Evolutionary conservation across 1,284 basidiomycete genomes (phyloP), one percentile per base, ranked within the genome.

Genomic region (Trametes polyzona): DNA sequence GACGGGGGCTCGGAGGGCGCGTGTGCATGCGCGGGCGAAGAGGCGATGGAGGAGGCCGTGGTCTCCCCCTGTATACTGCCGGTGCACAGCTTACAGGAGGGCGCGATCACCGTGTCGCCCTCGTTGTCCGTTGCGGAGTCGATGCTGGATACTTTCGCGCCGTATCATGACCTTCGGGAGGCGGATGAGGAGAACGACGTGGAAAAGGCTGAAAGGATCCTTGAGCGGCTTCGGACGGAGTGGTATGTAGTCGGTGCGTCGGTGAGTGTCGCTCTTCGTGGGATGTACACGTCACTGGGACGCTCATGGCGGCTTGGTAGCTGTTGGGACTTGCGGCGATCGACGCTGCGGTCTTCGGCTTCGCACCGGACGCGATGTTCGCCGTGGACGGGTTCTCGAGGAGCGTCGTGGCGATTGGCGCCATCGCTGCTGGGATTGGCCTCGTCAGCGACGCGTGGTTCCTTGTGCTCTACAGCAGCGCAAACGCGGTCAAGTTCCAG

Each of bases 371-470:
- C 47, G 72, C 80, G 0, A 63, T 83, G 0, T 84, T 88, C 68
- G 60, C 63, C 0, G 72, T 87, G 19, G 73, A 78, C 47, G 60
- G 69, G 1, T 67, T 80, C 14, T 78, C 83, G 1, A 71, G 73
- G 26, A 72, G 70, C 39, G 77, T 81, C 0, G 78, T 89, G 23
- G 83, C 84, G 0, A 71, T 82, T 0, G 83, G 82, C 21, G 81
- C 79, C 39, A 74, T 86, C 23, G 73, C 83, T 3, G 82, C 86
- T 0, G 87, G 83, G 0, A 74, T 87, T 17, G 88, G 87, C 1
- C 78, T 88, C 49, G 72, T 80, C 5, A 78, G 79, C 55, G 82
- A 82, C 47, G 79, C 80, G 0, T 88, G 84, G 83, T 84, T 88
- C 68, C 69, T 88, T 21, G 69, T 90, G 1, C 71, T 76, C 4